Conservation (phyloP, 1,284 basidiomycete genomes). For the Papiliotrema laurentii region DNA sequence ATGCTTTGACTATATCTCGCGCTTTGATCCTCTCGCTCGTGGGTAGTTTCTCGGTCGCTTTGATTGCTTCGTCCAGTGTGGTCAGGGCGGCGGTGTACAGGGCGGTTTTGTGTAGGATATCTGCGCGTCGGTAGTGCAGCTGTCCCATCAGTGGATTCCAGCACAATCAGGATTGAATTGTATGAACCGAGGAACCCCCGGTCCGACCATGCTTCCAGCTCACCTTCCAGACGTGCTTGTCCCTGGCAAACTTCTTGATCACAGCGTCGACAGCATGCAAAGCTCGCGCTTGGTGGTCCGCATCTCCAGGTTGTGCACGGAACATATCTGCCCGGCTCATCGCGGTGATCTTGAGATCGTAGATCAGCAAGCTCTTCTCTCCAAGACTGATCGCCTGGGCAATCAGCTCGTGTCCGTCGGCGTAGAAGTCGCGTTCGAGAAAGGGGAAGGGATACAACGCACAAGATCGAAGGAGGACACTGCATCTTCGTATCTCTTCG, state of each 20-base stretch:
- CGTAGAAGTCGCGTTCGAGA: not conserved
- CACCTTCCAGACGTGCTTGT: slow-evolving; percentile 5
- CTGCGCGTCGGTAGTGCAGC: slow-evolving; percentile 8
- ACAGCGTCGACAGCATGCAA: slow-evolving; percentile 19
- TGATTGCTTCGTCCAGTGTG: not conserved
- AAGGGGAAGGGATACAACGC: slow-evolving; percentile 2
- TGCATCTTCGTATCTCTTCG: slow-evolving; percentile 13
- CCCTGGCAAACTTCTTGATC: slow-evolving; percentile 21
- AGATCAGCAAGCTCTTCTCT: slow-evolving; percentile 13
- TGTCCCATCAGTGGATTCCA: not conserved
- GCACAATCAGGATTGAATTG: not conserved
- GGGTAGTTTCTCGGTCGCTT: not conserved
- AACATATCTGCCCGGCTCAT: slow-evolving; percentile 19
- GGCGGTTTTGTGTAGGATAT: not conserved
- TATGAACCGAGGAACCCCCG: not conserved
- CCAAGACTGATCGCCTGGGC: slow-evolving; percentile 30
- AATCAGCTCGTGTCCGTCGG: no score
- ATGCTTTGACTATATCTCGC: not conserved
- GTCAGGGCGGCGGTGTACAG: not conserved
- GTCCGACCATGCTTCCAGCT: not conserved
- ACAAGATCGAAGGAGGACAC: slow-evolving; percentile 20
- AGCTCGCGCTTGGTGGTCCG: slow-evolving; percentile 17
- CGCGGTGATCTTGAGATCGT: slow-evolving; percentile 26
- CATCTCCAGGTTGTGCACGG: no score
- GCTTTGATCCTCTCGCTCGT: not conserved